Conservation (phyloP, 129 eudicot genomes). For the Oenanthe sinensis region DNA sequence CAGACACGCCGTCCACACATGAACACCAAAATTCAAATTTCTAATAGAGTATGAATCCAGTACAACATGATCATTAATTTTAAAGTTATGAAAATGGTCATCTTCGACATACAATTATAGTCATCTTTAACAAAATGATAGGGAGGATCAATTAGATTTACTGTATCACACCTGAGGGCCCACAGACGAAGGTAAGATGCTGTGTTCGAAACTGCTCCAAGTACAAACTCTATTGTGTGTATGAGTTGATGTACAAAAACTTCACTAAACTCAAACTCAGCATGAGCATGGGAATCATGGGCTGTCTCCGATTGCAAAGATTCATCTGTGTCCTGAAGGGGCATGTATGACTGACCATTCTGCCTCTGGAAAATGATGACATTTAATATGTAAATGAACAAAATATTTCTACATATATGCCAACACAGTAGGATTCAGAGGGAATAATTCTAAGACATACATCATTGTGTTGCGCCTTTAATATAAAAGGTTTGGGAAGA, state of each 20-base stretch:
- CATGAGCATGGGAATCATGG: conserved; percentile 75
- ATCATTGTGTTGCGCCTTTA: conserved; percentile 62
- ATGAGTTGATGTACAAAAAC: conserved; percentile 91
- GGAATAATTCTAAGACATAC: conserved; percentile 32
- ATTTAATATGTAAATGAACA: background rate
- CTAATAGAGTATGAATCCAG: background rate
- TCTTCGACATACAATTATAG: background rate
- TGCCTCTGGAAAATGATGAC: conserved; percentile 47
- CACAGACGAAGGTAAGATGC: conserved; percentile 99
- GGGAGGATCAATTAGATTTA: background rate
- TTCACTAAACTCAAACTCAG: conserved; percentile 95
- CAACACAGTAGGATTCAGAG: background rate
- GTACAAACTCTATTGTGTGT: conserved; percentile 95
- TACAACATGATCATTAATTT: background rate
- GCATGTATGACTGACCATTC: conserved; percentile 69
- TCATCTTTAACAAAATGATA: background rate
- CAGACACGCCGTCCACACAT: background rate
- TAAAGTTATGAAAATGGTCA: background rate
- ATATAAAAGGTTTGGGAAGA: conserved; percentile 85
- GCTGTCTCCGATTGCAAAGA: conserved; percentile 53
- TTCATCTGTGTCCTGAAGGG: conserved; percentile 62
- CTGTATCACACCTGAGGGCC: conserved; percentile 84
- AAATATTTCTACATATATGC: background rate
- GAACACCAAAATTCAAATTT: background rate
- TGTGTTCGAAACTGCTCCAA: conserved; percentile 97